Conservation (phyloP, 371 early-diverging fungal genomes). For the Mucor sp. region DNA sequence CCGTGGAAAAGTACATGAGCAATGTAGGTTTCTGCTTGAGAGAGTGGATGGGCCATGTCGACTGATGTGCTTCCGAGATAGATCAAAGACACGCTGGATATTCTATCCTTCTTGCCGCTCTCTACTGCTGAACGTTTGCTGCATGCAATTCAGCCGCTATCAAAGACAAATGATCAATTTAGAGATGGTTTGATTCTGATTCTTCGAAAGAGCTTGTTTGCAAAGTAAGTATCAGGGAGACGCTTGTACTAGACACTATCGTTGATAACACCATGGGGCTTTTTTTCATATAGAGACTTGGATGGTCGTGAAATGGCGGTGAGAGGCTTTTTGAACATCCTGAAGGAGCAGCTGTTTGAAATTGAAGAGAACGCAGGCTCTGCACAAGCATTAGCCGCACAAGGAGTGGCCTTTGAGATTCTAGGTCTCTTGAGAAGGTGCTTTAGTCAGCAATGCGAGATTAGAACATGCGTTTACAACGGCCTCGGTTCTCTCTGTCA, state of each 20-base stretch:
- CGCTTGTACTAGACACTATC: background rate
- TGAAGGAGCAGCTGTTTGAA: slow-evolving; percentile 28
- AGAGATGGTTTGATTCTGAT: slow-evolving; percentile 62
- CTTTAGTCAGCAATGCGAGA: slow-evolving; percentile 59
- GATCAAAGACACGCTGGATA: slow-evolving; percentile 63
- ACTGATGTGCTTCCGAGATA: slow-evolving; percentile 11
- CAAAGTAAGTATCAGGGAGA: slow-evolving; percentile 45
- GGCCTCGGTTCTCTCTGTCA: slow-evolving; percentile 49
- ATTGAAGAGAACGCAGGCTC: slow-evolving; percentile 6
- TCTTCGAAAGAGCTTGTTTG: slow-evolving; percentile 62
- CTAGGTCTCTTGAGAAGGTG: slow-evolving; percentile 61
- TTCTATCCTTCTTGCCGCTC: slow-evolving; percentile 57
- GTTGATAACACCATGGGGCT: too few species aligned
- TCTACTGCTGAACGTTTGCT: slow-evolving; percentile 54
- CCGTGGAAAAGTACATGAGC: slow-evolving; percentile 28
- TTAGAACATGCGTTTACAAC: slow-evolving; percentile 51
- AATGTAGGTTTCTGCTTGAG: slow-evolving; percentile 26
- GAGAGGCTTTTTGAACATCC: slow-evolving; percentile 54
- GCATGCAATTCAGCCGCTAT: slow-evolving; percentile 52
- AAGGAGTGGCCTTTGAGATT: slow-evolving; percentile 52
- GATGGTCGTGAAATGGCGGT: slow-evolving; percentile 63
- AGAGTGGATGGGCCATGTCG: background rate
- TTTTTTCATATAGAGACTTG: slow-evolving; percentile 48
- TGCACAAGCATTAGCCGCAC: slow-evolving; percentile 10
- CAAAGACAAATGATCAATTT: slow-evolving; percentile 48